These are phyloP conservation scores for Colletotrichum sublineola DNA, from an alignment of 2,329 filamentous ascomycete species.

Conservation along the genomic window DNA sequence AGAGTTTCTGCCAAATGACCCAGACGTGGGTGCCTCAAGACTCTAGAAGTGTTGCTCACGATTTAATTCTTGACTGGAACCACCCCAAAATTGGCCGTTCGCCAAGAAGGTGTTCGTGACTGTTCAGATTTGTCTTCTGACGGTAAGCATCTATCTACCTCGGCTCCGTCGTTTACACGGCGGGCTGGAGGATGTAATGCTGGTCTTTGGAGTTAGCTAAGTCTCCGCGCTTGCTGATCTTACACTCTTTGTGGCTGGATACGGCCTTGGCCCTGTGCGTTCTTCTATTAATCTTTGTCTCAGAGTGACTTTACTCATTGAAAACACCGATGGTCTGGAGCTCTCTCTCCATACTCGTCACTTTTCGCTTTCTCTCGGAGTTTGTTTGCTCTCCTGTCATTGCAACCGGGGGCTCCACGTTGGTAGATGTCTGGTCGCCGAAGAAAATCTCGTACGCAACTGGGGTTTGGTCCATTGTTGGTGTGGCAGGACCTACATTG, in stretches of 20 bases:
- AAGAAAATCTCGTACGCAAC: conserved; percentile 37
- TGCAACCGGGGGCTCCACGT: conserved; percentile 34
- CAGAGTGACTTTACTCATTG: neutral
- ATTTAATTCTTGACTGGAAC: conserved; percentile 7
- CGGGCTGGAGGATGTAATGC: conserved; percentile 25
- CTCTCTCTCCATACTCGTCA: conserved; percentile 34
- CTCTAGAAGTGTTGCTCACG: no score
- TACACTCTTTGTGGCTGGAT: conserved; percentile 36
- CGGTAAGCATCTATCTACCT: conserved; percentile 28
- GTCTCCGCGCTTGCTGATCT: conserved; percentile 24
- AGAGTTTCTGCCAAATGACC: conserved; percentile 26
- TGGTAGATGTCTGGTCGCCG: conserved; percentile 39
- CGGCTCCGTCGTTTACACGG: conserved; percentile 36
- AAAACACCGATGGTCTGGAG: conserved; percentile 31
- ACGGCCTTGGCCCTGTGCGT: conserved; percentile 29
- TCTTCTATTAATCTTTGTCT: no score
- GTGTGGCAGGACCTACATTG: conserved; percentile 30
- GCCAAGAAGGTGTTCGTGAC: conserved; percentile 27
- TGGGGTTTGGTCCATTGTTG: conserved; percentile 23
- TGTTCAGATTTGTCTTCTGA: conserved; percentile 25
- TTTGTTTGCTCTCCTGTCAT: conserved; percentile 40
- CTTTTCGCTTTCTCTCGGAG: conserved; percentile 34
- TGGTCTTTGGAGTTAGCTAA: conserved; percentile 26
- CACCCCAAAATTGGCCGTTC: conserved; percentile 18
- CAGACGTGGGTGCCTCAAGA: conserved; percentile 7